Percentiles rank a stretch among this genome's conserved stretches.
Conservation (phyloP, 2,329 filamentous ascomycete genomes). For the Aspergillus piperis region DNA sequence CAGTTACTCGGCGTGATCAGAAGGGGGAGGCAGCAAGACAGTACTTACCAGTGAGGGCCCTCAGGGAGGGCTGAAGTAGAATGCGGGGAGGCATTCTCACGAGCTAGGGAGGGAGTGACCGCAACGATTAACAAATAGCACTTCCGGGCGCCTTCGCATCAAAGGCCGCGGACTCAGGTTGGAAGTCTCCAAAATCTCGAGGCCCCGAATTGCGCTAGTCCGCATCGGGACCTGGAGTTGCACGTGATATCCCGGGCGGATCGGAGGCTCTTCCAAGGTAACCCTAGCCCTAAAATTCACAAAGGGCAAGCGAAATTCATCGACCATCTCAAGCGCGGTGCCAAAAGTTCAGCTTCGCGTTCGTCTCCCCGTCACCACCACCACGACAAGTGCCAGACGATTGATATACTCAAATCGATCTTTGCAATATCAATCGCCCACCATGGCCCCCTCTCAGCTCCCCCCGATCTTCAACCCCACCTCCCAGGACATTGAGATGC, state of each 20-base stretch:
- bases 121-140: slow-evolving; percentile 4
- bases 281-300: slow-evolving; percentile 45
- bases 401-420: slow-evolving; percentile 45
- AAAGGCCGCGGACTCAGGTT: slow-evolving; percentile 1
- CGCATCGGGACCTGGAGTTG: background rate
- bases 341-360: slow-evolving; percentile 32
- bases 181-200: slow-evolving; percentile 35
- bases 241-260: slow-evolving; percentile 25
- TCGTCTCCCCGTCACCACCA: slow-evolving; percentile 36
- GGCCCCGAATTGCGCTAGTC: slow-evolving; percentile 31
- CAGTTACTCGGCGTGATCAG: slow-evolving; percentile 10
- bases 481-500: slow-evolving; percentile 98
- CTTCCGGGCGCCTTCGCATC: slow-evolving; percentile 3
- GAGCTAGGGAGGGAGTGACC: background rate
- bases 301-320: slow-evolving; percentile 43
- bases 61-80: slow-evolving; percentile 61
- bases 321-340: slow-evolving; percentile 27
- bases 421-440: slow-evolving; percentile 59
- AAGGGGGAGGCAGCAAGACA: slow-evolving; percentile 11
- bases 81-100: slow-evolving; percentile 68
- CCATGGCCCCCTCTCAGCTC: slow-evolving; percentile 93
- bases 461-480: slow-evolving; percentile 96
- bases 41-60: slow-evolving; percentile 61
- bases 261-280: slow-evolving; percentile 13
- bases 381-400: slow-evolving; percentile 48